Evolutionary conservation across 1,284 basidiomycete genomes (phyloP).

Genomic region (Ganoderma lucidum): DNA sequence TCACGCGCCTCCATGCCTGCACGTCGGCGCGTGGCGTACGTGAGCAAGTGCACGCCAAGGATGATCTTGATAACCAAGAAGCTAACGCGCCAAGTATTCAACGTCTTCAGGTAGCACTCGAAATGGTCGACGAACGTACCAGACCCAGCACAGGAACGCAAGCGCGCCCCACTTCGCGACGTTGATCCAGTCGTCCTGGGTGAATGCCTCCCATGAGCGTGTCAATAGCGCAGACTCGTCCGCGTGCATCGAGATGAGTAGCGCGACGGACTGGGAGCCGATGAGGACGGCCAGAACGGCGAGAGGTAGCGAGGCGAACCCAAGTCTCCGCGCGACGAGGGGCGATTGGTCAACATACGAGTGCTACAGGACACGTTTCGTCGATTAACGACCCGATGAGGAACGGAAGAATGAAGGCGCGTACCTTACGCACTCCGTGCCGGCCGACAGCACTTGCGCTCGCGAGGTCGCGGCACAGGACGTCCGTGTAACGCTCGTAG

Average conservation of each 20-base stretch:
- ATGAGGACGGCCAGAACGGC: constrained; percentile 93
- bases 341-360: constrained; percentile 97
- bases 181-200: constrained; percentile 58
- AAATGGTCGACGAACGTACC: constrained; percentile 55
- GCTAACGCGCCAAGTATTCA: constrained; percentile 38
- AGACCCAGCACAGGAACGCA: constrained; percentile 80
- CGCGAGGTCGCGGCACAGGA: constrained; percentile 93
- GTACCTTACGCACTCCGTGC: constrained; percentile 73
- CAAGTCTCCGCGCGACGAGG: constrained; percentile 91
- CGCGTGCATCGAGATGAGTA: constrained; percentile 61
- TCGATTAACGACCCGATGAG: not conserved
- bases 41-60: constrained; percentile 86
- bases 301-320: constrained; percentile 93
- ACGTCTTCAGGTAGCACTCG: not conserved
- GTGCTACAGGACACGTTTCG: constrained; percentile 55
- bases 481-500: constrained; percentile 96
- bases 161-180: constrained; percentile 73
- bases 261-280: constrained; percentile 80
- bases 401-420: constrained; percentile 14
- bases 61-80: constrained; percentile 89
- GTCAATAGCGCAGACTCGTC: constrained; percentile 52
- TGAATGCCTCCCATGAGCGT: constrained; percentile 40
- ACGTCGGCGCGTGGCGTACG: constrained; percentile 80
- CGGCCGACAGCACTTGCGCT: constrained; percentile 80
- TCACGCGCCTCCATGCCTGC: constrained; percentile 81